phyloP scores from a whole-genome alignment of 345 rosid genomes.

The Aurinia saxatilis region DNA sequence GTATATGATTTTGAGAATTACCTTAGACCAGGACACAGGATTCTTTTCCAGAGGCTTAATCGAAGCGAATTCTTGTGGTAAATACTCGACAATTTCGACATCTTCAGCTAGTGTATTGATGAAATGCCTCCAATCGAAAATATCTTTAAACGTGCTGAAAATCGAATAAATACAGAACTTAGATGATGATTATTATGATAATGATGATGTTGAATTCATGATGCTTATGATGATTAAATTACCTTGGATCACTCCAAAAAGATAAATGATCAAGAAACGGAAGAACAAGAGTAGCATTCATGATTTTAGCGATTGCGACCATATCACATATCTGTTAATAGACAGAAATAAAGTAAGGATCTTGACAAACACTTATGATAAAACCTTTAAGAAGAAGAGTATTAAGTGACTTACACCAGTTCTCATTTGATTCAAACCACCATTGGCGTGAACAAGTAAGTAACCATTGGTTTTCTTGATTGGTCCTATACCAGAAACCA shows the following conservation, averaged over 20 bases:
- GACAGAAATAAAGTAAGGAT: neutral
- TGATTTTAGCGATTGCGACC: conserved; percentile 65
- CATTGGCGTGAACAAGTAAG: conserved; percentile 64
- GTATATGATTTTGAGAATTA: neutral
- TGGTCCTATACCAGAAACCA: conserved; percentile 6
- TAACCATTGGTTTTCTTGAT: conserved; percentile 42
- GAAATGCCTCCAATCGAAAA: conserved; percentile 70
- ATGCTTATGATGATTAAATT: no score
- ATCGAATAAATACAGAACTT: neutral
- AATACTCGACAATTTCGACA: conserved; percentile 40
- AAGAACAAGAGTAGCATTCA: conserved; percentile 66
- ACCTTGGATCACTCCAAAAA: conserved; percentile 82
- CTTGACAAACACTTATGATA: neutral
- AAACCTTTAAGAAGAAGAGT: neutral
- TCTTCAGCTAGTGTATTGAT: conserved; percentile 46
- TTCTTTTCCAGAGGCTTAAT: conserved; percentile 35
- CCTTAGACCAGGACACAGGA: conserved; percentile 73
- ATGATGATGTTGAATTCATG: neutral
- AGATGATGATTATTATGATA: neutral
- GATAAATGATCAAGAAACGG: conserved; percentile 67
- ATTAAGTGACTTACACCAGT: conserved; percentile 46
- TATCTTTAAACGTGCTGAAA: conserved; percentile 54
- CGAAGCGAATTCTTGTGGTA: conserved; percentile 36
- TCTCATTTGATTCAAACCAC: conserved; percentile 91
- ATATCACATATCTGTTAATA: conserved; percentile 56